These are phyloP conservation scores for Hemerocallis citrina DNA, from an alignment of 106 monocot genomes.

Conservation along the genomic window DNA sequence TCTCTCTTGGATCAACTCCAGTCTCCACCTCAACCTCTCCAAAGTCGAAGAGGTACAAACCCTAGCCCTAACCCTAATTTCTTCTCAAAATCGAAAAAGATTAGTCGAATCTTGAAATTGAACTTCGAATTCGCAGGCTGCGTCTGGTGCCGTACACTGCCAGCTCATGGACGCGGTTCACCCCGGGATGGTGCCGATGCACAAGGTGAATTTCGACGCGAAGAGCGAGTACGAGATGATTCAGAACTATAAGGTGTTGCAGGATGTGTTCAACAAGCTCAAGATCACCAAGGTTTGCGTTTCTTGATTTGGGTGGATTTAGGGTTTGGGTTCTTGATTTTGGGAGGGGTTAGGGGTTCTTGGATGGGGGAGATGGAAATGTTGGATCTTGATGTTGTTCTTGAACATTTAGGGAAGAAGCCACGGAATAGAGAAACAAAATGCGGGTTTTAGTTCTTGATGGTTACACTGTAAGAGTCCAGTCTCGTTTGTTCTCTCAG, in stretches of 20 bases:
- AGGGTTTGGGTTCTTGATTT: too few species aligned
- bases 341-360: too few species aligned
- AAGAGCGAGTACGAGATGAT: conserved; percentile 98
- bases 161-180: conserved; percentile 93
- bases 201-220: conserved; percentile 97
- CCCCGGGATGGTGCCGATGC: conserved; percentile 93
- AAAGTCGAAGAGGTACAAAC: conserved; percentile 80
- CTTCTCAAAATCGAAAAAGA: neutral
- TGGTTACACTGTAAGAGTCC: too few species aligned
- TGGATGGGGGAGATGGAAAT: too few species aligned
- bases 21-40: conserved; percentile 88
- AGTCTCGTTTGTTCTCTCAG: too few species aligned
- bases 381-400: too few species aligned
- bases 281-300: conserved; percentile 94
- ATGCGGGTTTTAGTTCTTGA: too few species aligned
- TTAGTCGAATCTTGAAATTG: too few species aligned
- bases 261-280: conserved; percentile 97
- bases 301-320: too few species aligned
- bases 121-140: conserved; percentile 69
- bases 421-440: too few species aligned
- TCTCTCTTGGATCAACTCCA: conserved; percentile 93
- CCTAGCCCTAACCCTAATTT: neutral
- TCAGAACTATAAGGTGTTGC: conserved; percentile 97
- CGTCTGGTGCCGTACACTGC: conserved; percentile 82
- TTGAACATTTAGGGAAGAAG: too few species aligned